phyloP scores from a whole-genome alignment of 176 grass and related monocot genomes.

The Rhynchospora breviuscula region DNA sequence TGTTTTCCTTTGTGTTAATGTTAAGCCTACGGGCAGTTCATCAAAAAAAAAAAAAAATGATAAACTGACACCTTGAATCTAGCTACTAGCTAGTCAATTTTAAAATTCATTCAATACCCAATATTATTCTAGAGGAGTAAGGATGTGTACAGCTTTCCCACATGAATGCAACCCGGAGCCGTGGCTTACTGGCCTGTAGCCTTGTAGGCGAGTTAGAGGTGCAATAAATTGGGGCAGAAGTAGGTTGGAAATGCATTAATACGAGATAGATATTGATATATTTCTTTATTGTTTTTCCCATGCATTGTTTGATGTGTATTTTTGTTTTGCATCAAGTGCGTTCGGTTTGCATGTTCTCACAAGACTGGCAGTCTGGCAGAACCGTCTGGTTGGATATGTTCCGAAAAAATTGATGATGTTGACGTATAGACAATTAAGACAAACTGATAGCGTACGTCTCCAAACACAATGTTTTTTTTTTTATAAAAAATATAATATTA shows the following conservation, averaged over 20 bases:
- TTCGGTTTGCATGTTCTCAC: not conserved
- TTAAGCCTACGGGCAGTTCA: no score
- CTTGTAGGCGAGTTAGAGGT: not conserved
- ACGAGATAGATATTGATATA: no score
- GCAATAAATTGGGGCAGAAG: constrained; percentile 11
- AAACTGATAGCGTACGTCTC: no score
- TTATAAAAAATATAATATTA: no score
- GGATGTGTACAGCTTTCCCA: not conserved
- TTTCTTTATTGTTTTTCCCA: not conserved
- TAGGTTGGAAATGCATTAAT: not conserved
- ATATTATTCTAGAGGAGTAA: not conserved
- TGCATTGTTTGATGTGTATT: not conserved
- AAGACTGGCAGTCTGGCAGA: not conserved
- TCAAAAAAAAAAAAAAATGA: no score
- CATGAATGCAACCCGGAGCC: not conserved
- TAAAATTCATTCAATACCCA: not conserved
- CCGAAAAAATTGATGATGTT: not conserved
- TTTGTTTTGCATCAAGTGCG: not conserved
- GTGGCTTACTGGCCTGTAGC: no score
- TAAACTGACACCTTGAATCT: no score
- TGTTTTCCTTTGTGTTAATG: no score
- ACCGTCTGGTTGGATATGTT: not conserved
- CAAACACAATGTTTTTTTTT: no score
- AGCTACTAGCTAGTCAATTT: no score
- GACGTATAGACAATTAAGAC: not conserved